Percentiles rank a stretch among this genome's conserved stretches.
Evolutionary conservation across 75 land plant species (phyloP).

Genomic region (Sequoiadendron giganteum): DNA sequence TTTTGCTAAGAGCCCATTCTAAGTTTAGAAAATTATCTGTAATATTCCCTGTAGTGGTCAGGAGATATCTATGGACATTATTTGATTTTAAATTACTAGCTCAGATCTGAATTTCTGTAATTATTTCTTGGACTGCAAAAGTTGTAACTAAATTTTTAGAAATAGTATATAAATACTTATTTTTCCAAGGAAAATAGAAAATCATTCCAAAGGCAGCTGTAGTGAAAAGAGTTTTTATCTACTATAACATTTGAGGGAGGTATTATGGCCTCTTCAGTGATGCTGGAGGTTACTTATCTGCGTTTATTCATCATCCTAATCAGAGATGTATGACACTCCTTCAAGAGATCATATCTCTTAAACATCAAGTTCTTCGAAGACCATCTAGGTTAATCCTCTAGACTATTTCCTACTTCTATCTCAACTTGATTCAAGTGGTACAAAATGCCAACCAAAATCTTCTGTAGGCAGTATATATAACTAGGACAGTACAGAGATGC

Average conservation of each 20-base stretch:
- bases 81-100: not conserved
- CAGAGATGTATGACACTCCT: not conserved
- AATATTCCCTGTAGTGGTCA: not conserved
- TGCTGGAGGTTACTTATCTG: not conserved
- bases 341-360: not conserved
- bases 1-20: not conserved
- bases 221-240: not conserved
- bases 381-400: not conserved
- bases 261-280: not conserved
- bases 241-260: not conserved
- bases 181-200: not conserved
- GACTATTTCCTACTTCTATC: not conserved
- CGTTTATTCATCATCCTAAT: not conserved
- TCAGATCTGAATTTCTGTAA: not conserved
- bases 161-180: not conserved
- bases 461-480: not conserved
- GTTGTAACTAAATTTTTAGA: not conserved
- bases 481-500: not conserved
- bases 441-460: not conserved
- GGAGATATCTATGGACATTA: not conserved
- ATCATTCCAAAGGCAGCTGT: not conserved
- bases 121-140: not conserved
- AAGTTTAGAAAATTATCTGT: not conserved
- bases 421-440: too few relatives aligned
- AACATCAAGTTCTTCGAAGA: not conserved